Evolutionary conservation across 2,329 filamentous ascomycete genomes (phyloP).

Genomic region (Beauveria varroae): DNA sequence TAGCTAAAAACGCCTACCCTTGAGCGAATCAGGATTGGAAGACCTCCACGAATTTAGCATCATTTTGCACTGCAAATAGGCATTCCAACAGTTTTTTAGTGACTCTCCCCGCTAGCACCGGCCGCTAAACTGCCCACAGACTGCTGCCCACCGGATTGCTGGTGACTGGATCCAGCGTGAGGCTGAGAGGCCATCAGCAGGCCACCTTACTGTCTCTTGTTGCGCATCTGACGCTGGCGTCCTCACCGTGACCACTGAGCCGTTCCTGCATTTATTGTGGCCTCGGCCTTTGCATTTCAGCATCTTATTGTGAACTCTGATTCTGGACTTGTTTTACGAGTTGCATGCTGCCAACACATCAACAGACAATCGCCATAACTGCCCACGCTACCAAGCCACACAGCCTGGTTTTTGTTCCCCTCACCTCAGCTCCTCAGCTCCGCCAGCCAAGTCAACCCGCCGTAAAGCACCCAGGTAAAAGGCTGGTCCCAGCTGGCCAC

Average conservation of each 20-base stretch:
- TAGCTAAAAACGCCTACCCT: not conserved
- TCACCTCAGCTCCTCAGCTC: not conserved
- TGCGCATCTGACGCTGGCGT: conserved; percentile 15
- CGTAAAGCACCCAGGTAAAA: not conserved
- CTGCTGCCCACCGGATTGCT: conserved; percentile 6
- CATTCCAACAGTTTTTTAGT: not conserved
- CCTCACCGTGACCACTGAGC: conserved; percentile 5
- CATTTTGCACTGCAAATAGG: not conserved
- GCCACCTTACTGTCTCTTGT: conserved; percentile 22
- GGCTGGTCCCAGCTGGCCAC: not conserved
- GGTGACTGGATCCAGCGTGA: conserved; percentile 25
- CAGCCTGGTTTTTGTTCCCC: not conserved
- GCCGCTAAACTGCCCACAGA: not conserved
- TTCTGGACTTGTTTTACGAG: conserved; percentile 11
- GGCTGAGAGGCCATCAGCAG: conserved; percentile 37
- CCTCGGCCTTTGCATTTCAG: conserved; percentile 12
- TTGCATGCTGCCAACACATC: conserved; percentile 5
- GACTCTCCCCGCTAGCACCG: not conserved
- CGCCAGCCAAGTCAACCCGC: not conserved
- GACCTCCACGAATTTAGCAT: too few relatives aligned
- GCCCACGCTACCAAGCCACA: not conserved
- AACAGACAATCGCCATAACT: not conserved
- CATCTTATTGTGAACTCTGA: conserved; percentile 11
- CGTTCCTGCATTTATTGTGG: conserved; percentile 23
- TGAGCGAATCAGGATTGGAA: not conserved